A percentile compares a stretch with the other conserved stretches of the same genome.
These are phyloP conservation scores for Eragrostis curvula DNA, from an alignment of 176 grass and related monocot species.

Conservation along the genomic window DNA sequence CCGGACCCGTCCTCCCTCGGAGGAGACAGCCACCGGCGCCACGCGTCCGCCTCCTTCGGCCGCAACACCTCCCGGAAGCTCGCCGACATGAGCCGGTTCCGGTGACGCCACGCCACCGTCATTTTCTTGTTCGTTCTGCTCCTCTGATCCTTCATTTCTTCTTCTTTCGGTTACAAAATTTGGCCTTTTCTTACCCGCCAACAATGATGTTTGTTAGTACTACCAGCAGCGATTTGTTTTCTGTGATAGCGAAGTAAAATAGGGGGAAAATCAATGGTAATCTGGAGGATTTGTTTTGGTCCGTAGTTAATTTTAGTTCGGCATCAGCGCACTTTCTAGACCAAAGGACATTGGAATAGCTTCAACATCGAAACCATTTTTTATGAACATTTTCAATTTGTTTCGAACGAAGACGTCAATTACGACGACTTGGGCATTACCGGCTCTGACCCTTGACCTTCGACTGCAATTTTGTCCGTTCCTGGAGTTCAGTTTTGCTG, in stretches of 20 bases:
- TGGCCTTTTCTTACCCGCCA: constrained; percentile 17
- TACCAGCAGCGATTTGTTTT: constrained; percentile 15
- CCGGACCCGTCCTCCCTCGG: constrained; percentile 16
- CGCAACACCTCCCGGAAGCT: constrained; percentile 61
- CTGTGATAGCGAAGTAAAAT: background rate
- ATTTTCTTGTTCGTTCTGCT: background rate
- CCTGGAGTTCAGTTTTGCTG: background rate
- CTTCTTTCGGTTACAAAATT: background rate
- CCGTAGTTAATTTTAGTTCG: background rate
- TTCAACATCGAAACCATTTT: background rate
- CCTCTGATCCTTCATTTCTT: background rate
- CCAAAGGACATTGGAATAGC: background rate
- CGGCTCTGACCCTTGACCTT: constrained; percentile 28
- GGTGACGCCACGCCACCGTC: constrained; percentile 25
- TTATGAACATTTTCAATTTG: background rate
- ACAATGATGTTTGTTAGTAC: constrained; percentile 5
- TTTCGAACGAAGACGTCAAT: constrained; percentile 11
- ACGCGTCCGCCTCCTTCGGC: constrained; percentile 55
- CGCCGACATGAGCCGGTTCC: constrained; percentile 65
- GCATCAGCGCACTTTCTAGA: background rate
- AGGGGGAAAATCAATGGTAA: background rate
- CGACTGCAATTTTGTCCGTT: constrained; percentile 37
- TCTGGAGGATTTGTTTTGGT: background rate
- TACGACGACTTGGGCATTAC: constrained; percentile 11
- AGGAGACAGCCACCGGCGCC: constrained; percentile 16